phyloP scores from a whole-genome alignment of 116 monocot species.

The Trichopus zeylanicus region DNA sequence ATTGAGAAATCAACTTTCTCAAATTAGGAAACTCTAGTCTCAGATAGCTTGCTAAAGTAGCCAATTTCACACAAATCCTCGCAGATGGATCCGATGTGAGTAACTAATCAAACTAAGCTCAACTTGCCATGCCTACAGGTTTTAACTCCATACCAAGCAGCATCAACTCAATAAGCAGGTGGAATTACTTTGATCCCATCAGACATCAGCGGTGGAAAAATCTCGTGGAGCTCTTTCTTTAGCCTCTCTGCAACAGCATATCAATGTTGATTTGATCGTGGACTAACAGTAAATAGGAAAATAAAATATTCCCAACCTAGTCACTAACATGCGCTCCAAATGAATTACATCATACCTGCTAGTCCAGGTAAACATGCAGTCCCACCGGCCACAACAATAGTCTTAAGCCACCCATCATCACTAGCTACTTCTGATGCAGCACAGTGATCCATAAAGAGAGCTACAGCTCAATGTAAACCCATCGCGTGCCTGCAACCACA shows the following conservation, averaged over 20 bases:
- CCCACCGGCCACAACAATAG: constrained; percentile 81
- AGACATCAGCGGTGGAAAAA: constrained; percentile 55
- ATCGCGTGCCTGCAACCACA: constrained; percentile 52
- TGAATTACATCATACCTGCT: constrained; percentile 37
- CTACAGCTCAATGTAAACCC: constrained; percentile 81
- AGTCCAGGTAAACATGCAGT: constrained; percentile 84
- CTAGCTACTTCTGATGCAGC: constrained; percentile 33
- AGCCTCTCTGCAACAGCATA: constrained; percentile 85
- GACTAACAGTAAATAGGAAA: not conserved
- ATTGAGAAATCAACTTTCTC: too few relatives aligned
- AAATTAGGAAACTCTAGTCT: too few relatives aligned
- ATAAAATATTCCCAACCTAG: too few relatives aligned
- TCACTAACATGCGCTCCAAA: too few relatives aligned
- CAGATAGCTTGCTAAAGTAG: too few relatives aligned
- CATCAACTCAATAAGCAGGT: constrained; percentile 65
- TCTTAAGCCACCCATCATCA: constrained; percentile 86
- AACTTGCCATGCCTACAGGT: constrained; percentile 75
- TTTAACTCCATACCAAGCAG: constrained; percentile 94
- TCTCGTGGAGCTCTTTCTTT: constrained; percentile 62
- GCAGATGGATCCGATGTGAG: too few relatives aligned
- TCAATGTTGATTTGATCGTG: not conserved
- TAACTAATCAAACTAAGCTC: too few relatives aligned
- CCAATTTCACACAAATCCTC: too few relatives aligned
- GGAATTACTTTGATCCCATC: constrained; percentile 78
- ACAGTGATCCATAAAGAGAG: constrained; percentile 92